These are phyloP conservation scores for Beauveria sp. DNA, from an alignment of 2,329 filamentous ascomycete species.

Conservation along the genomic window DNA sequence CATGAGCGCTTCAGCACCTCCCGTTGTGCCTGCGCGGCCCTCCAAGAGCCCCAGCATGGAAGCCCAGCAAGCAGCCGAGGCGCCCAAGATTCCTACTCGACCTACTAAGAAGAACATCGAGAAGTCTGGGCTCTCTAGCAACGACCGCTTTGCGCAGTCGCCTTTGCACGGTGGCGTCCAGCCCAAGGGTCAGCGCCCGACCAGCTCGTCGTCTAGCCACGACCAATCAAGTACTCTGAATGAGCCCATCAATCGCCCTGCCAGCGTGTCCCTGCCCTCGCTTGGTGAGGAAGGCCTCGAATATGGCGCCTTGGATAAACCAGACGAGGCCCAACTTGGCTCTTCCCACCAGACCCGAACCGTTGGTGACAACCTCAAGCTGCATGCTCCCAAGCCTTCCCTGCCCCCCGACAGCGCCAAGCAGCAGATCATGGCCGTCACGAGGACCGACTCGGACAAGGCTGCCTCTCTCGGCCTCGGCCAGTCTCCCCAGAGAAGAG, in stretches of 20 bases:
- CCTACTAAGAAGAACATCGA: constrained; percentile 63
- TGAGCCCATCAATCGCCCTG: constrained; percentile 51
- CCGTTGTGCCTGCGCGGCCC: constrained; percentile 51
- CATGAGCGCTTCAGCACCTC: constrained; percentile 46
- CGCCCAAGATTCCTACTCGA: constrained; percentile 63
- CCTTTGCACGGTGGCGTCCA: constrained; percentile 69
- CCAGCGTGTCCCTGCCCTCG: constrained; percentile 74
- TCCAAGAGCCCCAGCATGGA: constrained; percentile 41
- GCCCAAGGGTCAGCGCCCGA: constrained; percentile 33
- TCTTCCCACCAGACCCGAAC: constrained; percentile 65
- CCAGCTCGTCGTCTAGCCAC: constrained; percentile 27
- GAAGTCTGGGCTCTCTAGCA: constrained; percentile 68
- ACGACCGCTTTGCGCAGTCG: constrained; percentile 75
- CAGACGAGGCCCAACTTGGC: constrained; percentile 32
- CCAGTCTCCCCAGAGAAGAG: constrained; percentile 51
- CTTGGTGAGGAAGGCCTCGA: constrained; percentile 86
- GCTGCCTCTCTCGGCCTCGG: constrained; percentile 82
- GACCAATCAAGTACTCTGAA: constrained; percentile 25
- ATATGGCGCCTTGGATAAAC: constrained; percentile 58
- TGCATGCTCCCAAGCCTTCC: constrained; percentile 84
- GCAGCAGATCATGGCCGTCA: constrained; percentile 74
- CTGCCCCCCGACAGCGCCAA: constrained; percentile 75
- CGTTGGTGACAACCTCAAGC: constrained; percentile 71
- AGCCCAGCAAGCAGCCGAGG: constrained; percentile 21
- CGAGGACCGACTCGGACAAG: constrained; percentile 81